phyloP scores from a whole-genome alignment of 108 stramenopile species.

The Fragilaria crotonensis region DNA sequence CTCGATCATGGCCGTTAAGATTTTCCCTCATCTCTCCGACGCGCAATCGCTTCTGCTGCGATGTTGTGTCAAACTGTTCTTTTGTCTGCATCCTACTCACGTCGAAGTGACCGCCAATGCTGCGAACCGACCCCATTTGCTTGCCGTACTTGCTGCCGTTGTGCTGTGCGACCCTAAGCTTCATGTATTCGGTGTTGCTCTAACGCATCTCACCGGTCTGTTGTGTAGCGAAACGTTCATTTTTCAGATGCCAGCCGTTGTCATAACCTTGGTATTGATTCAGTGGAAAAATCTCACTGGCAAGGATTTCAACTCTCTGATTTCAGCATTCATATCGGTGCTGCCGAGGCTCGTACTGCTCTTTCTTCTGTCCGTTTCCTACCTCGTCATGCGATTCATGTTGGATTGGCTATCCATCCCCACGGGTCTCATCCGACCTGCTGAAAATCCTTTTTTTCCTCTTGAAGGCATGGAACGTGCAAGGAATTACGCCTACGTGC shows the following conservation, averaged over 20 bases:
- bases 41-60: conserved; percentile 11
- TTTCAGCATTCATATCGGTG: not conserved
- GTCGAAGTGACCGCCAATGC: conserved; percentile 81
- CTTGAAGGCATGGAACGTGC: conserved; percentile 32
- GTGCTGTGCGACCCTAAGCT: conserved; percentile 30
- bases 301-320: conserved; percentile 14
- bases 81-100: conserved; percentile 67
- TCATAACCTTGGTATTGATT: conserved; percentile 52
- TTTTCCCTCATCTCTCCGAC: conserved; percentile 17
- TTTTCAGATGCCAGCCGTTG: conserved; percentile 56
- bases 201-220: conserved; percentile 33
- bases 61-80: conserved; percentile 44
- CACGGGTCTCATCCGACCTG: conserved; percentile 71
- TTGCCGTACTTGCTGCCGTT: conserved; percentile 44
- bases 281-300: not conserved
- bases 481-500: conserved; percentile 56
- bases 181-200: conserved; percentile 16
- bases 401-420: conserved; percentile 64
- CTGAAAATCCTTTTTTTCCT: conserved; percentile 76
- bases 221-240: conserved; percentile 64
- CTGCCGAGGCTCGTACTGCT: too few species aligned
- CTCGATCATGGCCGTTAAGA: conserved; percentile 29
- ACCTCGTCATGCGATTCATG: conserved; percentile 37
- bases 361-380: conserved; percentile 10
- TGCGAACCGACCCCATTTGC: conserved; percentile 76